Base-by-base conservation (phyloP, 306 rosid species). In the Hippophae rhamnoides region DNA sequence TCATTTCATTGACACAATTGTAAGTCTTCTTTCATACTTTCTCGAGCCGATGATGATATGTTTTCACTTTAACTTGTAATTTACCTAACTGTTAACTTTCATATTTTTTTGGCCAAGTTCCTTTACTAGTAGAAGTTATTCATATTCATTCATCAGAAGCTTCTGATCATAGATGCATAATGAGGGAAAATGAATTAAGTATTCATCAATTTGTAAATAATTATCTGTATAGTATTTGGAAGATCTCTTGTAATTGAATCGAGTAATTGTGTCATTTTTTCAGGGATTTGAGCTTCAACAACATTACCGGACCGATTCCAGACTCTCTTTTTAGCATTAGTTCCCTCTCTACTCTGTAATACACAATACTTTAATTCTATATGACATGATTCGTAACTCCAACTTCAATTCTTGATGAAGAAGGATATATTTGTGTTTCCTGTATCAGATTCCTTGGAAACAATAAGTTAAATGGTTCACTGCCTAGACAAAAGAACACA, bases 231-330 rank as follows among this genome's bases (percentile, higher is more conserved):
- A 18, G 23, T 18, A 18, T 18, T 18, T 18, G 23, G 23, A 18
- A 18, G 23, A 18, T 18, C 23, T 0, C 23, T 18, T 18, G 23
- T 18, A 18, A 18, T 18, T 0, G 23, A 18, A 18, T 18, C 38
- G 2, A 1, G 38, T 31, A 31, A 31, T 31, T 31, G 38, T 31
- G 5, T 31, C 5, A 31, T 57, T 51, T 47, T 38, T 61, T 14
- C 58, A 90, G 97, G 80, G 97, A 87, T 71, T 72, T 90, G 68
- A 90, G 97, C 84, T 90, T 90, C 89, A 90, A 90, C 71, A 82
- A 79, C 60, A 61, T 90, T 60, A 69, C 68, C 5, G 90, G 94
- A 56, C 77, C 64, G 59, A 72, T 84, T 73, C 81, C 82, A 5
- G 66, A 13, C 58, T 79, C 84, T 26, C 77, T 90, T 73, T 87